A percentile compares a stretch with the other conserved stretches of the same genome.
phyloP scores from a whole-genome alignment of 2,329 filamentous ascomycete genomes.

The Neonectria faginata region DNA sequence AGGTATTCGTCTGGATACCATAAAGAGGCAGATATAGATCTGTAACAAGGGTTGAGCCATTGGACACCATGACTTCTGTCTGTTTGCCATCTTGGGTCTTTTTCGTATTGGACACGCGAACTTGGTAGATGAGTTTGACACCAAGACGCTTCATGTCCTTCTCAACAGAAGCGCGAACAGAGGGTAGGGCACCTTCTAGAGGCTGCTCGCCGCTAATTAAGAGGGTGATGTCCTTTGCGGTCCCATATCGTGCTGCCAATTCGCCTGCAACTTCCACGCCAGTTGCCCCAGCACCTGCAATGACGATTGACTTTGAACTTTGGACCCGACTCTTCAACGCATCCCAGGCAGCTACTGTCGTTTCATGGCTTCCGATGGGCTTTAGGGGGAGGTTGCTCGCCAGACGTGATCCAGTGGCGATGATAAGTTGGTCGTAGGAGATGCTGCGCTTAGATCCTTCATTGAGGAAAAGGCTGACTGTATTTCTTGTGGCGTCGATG shows the following conservation, averaged over 20 bases:
- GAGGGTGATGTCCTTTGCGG: conserved; percentile 45
- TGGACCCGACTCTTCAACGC: conserved; percentile 42
- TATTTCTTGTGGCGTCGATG: conserved; percentile 50
- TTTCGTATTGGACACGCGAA: conserved; percentile 47
- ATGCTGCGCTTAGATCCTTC: conserved; percentile 49
- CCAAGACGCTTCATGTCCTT: conserved; percentile 45
- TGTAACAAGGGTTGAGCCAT: conserved; percentile 45
- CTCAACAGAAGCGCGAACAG: conserved; percentile 48
- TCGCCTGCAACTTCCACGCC: conserved; percentile 55
- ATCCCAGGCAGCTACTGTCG: conserved; percentile 53
- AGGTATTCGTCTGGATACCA: conserved; percentile 57
- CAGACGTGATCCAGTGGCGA: conserved; percentile 64
- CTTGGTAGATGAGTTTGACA: conserved; percentile 47
- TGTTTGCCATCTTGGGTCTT: conserved; percentile 20
- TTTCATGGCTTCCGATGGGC: conserved; percentile 57
- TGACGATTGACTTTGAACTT: conserved; percentile 48
- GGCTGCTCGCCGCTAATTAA: conserved; percentile 39
- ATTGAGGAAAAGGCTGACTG: conserved; percentile 52
- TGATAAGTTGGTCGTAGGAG: conserved; percentile 63
- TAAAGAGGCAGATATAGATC: conserved; percentile 59
- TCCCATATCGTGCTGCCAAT: conserved; percentile 48
- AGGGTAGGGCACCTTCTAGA: conserved; percentile 34
- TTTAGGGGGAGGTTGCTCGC: conserved; percentile 61
- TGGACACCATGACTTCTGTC: conserved; percentile 47
- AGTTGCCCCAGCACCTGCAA: conserved; percentile 54